A percentile compares a stretch with the other conserved stretches of the same genome.
phyloP scores from a whole-genome alignment of 2,329 filamentous ascomycete genomes.

The Arachnopeziza araneosa region DNA sequence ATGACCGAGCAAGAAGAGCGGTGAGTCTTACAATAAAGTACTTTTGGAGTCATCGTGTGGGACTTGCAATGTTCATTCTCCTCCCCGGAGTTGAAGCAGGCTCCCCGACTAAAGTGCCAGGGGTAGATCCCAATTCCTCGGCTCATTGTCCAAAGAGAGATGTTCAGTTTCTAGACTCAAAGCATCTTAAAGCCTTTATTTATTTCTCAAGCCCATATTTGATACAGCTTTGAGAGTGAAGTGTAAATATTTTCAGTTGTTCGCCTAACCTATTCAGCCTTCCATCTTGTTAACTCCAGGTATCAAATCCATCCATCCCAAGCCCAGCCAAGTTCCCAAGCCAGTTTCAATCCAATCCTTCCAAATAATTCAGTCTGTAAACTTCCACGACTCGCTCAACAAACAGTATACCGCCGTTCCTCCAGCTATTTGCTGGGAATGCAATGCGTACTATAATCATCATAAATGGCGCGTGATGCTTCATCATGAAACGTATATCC shows the following conservation, averaged over 20 bases:
- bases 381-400: background rate
- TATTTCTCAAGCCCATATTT: background rate
- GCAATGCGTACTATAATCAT: constrained; percentile 3
- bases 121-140: background rate
- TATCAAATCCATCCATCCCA: constrained; percentile 20
- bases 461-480: constrained; percentile 22
- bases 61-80: too few relatives aligned
- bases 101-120: background rate
- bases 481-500: constrained; percentile 19
- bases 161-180: too few relatives aligned
- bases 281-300: constrained; percentile 21
- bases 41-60: background rate
- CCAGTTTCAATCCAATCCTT: background rate
- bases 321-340: background rate
- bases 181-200: background rate
- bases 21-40: background rate
- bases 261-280: constrained; percentile 11
- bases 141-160: background rate
- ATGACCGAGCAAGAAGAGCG: background rate
- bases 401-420: background rate
- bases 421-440: background rate
- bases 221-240: background rate
- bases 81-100: too few relatives aligned
- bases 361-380: background rate
- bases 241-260: background rate